These are phyloP conservation scores for Clohesyomyces aquaticus DNA, from an alignment of 495 filamentous ascomycete genomes.

Conservation along the genomic window DNA sequence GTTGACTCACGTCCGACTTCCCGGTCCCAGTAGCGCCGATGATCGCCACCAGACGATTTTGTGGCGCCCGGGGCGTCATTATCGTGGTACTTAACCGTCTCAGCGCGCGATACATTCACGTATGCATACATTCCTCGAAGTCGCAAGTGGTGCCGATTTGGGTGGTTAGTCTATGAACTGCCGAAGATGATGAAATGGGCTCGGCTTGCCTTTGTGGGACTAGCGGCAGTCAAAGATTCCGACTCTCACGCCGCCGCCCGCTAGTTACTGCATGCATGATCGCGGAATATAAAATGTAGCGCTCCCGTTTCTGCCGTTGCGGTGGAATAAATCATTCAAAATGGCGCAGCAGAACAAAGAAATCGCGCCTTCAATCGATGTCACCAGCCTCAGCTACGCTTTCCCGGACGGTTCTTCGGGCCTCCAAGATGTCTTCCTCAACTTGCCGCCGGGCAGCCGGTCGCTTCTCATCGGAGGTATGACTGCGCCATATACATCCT, in stretches of 20 bases:
- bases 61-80: constrained; percentile 33
- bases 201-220: background rate
- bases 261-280: background rate
- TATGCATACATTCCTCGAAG: too few species aligned
- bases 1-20: constrained; percentile 81
- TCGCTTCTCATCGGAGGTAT: constrained; percentile 90
- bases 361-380: constrained; percentile 62
- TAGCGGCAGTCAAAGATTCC: background rate
- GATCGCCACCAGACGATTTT: constrained; percentile 73
- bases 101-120: constrained; percentile 30
- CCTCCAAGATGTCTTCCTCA: constrained; percentile 68
- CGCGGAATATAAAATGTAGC: constrained; percentile 27
- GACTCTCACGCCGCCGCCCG: background rate
- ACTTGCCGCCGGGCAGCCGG: constrained; percentile 79
- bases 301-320: background rate
- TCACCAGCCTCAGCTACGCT: constrained; percentile 79
- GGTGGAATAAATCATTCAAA: background rate
- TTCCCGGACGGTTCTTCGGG: constrained; percentile 82
- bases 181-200: background rate
- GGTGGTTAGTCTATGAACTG: too few species aligned
- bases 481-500: constrained; percentile 6
- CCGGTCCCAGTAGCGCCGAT: constrained; percentile 94
- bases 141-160: too few species aligned
- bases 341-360: constrained; percentile 27
- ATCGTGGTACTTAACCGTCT: constrained; percentile 9